Percentiles rank a stretch among this genome's conserved stretches.
These are phyloP conservation scores for Ceratobasidium sp. DNA, from an alignment of 1,284 basidiomycete genomes.

Conservation along the genomic window DNA sequence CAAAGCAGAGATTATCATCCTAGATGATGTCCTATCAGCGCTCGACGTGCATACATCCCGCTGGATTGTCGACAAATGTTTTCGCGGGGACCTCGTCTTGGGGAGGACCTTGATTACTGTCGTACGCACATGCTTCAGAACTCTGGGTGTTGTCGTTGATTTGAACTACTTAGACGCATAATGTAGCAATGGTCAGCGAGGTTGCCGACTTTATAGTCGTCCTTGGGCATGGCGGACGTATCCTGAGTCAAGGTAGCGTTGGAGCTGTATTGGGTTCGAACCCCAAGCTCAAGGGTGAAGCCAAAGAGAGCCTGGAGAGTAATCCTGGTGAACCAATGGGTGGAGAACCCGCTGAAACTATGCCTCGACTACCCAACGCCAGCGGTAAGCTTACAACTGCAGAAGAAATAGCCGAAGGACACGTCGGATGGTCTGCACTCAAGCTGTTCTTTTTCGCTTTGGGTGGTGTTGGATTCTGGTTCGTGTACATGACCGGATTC, in stretches of 20 bases:
- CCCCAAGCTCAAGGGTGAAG: conserved; percentile 43
- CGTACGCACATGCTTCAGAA: conserved; percentile 43
- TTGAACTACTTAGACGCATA: conserved; percentile 48
- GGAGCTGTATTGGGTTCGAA: conserved; percentile 54
- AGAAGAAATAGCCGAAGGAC: conserved; percentile 65
- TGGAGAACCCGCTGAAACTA: conserved; percentile 44
- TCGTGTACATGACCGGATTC: conserved; percentile 33
- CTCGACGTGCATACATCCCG: conserved; percentile 54
- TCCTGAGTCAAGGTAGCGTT: conserved; percentile 58
- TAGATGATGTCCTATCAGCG: conserved; percentile 50
- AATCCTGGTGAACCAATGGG: conserved; percentile 41
- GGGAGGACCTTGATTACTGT: conserved; percentile 54
- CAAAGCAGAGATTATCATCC: conserved; percentile 66
- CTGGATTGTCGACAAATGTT: conserved; percentile 53
- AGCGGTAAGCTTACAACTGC: conserved; percentile 61
- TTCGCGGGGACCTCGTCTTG: conserved; percentile 51
- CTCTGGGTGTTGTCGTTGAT: not conserved
- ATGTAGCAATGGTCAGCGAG: conserved; percentile 51
- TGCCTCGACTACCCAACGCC: conserved; percentile 47
- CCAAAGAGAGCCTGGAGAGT: conserved; percentile 52
- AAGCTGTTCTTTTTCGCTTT: conserved; percentile 47
- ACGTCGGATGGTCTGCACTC: conserved; percentile 57
- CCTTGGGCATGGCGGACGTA: conserved; percentile 57
- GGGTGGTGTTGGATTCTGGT: conserved; percentile 55
- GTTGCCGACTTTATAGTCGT: conserved; percentile 52